Conservation (phyloP, 768 basidiomycete species). For the Strobilomyces dryophilus region DNA sequence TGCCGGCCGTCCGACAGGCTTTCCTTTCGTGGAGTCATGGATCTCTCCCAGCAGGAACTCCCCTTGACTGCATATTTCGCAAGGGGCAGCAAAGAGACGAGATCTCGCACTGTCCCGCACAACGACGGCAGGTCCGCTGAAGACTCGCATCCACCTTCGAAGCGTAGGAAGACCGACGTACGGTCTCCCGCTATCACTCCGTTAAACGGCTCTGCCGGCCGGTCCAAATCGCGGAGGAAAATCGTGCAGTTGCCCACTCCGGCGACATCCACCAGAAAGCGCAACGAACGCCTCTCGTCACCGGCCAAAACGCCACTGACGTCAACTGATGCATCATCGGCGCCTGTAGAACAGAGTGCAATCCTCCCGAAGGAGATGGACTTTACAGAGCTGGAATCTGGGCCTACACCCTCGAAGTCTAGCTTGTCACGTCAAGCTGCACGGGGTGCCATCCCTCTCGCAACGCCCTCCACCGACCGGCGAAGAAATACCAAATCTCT, state of each 20-base stretch:
- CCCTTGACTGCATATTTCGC: constrained; percentile 28
- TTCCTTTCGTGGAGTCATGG: constrained; percentile 18
- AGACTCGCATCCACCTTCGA: constrained; percentile 11
- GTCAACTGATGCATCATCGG: background rate
- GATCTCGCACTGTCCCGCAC: background rate
- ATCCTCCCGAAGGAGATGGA: background rate
- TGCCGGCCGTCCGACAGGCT: background rate
- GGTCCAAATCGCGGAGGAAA: constrained; percentile 3
- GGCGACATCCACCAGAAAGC: constrained; percentile 17
- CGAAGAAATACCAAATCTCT: background rate
- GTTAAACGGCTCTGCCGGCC: background rate
- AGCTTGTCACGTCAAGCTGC: background rate
- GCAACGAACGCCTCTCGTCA: background rate
- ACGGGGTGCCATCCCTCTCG: constrained; percentile 1
- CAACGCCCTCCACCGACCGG: constrained; percentile 6
- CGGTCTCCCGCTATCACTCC: background rate
- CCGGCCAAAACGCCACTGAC: background rate
- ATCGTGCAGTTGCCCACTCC: constrained; percentile 24
- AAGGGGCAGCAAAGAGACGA: constrained; percentile 11
- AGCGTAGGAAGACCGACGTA: constrained; percentile 15
- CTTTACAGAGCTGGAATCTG: constrained; percentile 1
- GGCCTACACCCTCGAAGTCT: background rate
- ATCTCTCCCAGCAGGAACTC: constrained; percentile 32
- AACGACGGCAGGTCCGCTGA: constrained; percentile 6
- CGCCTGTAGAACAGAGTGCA: background rate